Evolutionary conservation across 2,329 filamentous ascomycete genomes (phyloP), one percentile per base, ranked within the genome.

Genomic region (Moelleriella libera): DNA sequence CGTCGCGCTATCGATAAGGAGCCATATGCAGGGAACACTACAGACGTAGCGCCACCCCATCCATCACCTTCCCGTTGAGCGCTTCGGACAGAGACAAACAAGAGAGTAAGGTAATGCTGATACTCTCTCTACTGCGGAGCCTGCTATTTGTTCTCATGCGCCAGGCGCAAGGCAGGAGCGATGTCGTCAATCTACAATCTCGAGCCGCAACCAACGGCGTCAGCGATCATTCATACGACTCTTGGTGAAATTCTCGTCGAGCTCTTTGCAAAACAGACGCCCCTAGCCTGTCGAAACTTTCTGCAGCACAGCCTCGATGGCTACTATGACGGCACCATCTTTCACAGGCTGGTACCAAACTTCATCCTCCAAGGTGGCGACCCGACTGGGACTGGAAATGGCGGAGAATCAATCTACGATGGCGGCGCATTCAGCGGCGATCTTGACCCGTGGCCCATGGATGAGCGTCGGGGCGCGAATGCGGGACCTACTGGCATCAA

Each of bases 361-460:
- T 98, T 98, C 64, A 86, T 98, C 52, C 70, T 97, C 9, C 92
- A 98, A 60, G 92, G 90, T 31, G 92, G 92, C 48, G 92, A 98
- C 58, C 90, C 92, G 0, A 95, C 88, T 1, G 88, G 88, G 29
- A 95, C 88, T 0, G 90, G 90, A 10, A 82, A 87, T 57, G 92
- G 92, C 48, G 92, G 92, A 43, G 87, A 94, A 60, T 89, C 83
- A 32, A 95, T 95, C 56, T 94, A 89, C 67, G 85, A 94, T 68
- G 83, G 88, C 63, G 85, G 85, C 58, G 82, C 82, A 48, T 81
- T 83, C 60, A 74, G 80, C 65, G 80, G 68, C 60, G 81, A 86
- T 50, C 71, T 85, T 41, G 87, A 94, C 57, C 79, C 81, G 41
- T 80, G 76, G 76, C 79, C 79, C 2, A 78, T 81, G 75, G 79